Base-by-base conservation (phyloP, 164 flowering plant species). In the Chloranthus sessilifolius region DNA sequence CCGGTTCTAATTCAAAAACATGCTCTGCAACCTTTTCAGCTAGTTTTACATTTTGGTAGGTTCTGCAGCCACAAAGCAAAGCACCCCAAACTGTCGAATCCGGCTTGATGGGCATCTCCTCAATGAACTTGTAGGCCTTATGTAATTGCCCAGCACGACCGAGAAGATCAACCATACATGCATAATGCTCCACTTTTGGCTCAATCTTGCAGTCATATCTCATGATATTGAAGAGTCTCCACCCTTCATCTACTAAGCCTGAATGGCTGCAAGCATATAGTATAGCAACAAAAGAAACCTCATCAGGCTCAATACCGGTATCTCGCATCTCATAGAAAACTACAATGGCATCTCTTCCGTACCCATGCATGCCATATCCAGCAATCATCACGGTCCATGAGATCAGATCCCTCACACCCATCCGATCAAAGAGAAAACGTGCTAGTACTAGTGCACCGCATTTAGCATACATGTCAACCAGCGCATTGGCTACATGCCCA, bases 361-460 rank as follows among this genome's bases (percentile, higher is more conserved):
- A 56, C 14, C 83, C 83, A 56, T 83, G 81, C 79, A 76, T 81
- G 34, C 77, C 79, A 63, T 79, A 81, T 38, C 91, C 91, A 26
- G 91, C 77, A 16, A 83, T 69, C 78, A 83, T 76, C 25, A 74
- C 66, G 1, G 81, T 79, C 87, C 87, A 83, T 31, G 91, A 75
- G 40, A 81, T 50, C 3, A 77, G 56, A 58, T 76, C 78, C 68
- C 70, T 76, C 3, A 0, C 16, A 25, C 52, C 58, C 37, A 75
- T 68, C 59, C 43, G 47, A 46, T 74, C 71, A 62, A 83, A 83
- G 44, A 79, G 68, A n/a, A 40, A 30, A 16, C 63, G 67, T 6
- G 77, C 87, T 41, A 66, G 61, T 42, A 46, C 56, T 10, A 81
- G 51, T 26, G 48, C 71, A 28, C 85, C 85, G 50, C 85, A 79